A percentile compares a stretch with the other conserved stretches of the same genome.
phyloP scores from a whole-genome alignment of 495 filamentous ascomycete species.

The Penicillium simplicissimum region DNA sequence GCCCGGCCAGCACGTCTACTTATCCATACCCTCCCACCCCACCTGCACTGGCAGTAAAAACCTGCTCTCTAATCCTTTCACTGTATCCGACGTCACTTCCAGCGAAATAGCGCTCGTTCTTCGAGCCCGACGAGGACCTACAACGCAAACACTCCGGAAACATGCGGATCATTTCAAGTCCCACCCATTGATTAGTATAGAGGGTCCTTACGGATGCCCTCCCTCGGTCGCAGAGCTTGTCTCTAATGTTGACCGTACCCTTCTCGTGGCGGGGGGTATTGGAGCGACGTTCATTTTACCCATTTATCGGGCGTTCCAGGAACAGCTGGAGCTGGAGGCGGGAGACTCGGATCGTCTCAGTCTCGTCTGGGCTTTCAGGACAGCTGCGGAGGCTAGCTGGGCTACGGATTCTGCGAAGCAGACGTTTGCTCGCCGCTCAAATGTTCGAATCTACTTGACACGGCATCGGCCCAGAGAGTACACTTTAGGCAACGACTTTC shows the following conservation, averaged over 20 bases:
- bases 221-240: background rate
- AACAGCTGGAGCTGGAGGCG: slow-evolving; percentile 2
- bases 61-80: slow-evolving; percentile 13
- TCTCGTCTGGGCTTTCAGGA: background rate
- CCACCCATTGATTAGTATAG: background rate
- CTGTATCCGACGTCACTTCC: slow-evolving; percentile 2
- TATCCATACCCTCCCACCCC: background rate
- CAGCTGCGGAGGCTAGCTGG: slow-evolving; percentile 1
- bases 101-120: slow-evolving; percentile 6
- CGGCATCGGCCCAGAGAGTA: background rate
- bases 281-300: slow-evolving; percentile 11
- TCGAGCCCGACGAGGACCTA: slow-evolving; percentile 7
- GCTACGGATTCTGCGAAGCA: background rate
- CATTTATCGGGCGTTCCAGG: slow-evolving; percentile 6
- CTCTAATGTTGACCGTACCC: background rate
- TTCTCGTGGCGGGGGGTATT: slow-evolving; percentile 13
- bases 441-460: slow-evolving; percentile 1
- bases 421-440: background rate
- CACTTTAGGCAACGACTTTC: background rate
- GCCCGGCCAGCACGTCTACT: slow-evolving; percentile 6
- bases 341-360: background rate
- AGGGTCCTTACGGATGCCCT: background rate
- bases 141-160: slow-evolving; percentile 3
- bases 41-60: background rate
- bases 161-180: slow-evolving; percentile 1